Evolutionary conservation across 257 asterid genomes (phyloP), one percentile per base, ranked within the genome.

Genomic region (Petrea volubilis): DNA sequence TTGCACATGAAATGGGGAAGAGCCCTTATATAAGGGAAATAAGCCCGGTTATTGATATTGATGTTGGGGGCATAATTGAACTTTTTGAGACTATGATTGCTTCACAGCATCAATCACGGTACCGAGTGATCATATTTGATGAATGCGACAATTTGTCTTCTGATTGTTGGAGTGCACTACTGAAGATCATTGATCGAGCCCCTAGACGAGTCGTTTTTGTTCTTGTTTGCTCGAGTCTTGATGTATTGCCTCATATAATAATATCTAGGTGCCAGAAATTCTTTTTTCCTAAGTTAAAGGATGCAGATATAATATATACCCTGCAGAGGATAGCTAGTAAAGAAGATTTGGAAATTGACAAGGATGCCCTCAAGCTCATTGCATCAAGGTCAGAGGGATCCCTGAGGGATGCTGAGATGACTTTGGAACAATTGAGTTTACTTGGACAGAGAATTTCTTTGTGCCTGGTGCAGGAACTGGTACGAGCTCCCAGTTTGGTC

Each of bases 381-480:
- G 92, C 98, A 24, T 88, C 96, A 36, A 88, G 87, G 72, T 90
- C 97, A 15, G 91, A 90, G 67, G 98, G 98, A 70, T 93, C 98
- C 44, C 68, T 93, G 71, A 85, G 97, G 64, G 98, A 93, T 69
- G 98, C 97, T 29, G 98, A 93, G 85, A 93, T 90, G 98, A 93
- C 98, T 31, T 81, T 93, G 53, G 98, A 90, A 55, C 97, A 93
- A 67, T 64, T 93, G 84, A 87, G 96, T 74, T 83, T 93, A 73
- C 88, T 93, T 3, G 98, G 98, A 57, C 90, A 82, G 87, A 87
- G 81, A 79, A 81, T 93, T 67, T 82, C 97, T 28, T 84, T 87
- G 38, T 79, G 92, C 65, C 79, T 87, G 70, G 97, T 90, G 14
- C 97, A 90, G 75, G 95, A 93, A 82, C 88, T 82, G 81, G 85